Evolutionary conservation across 2,329 filamentous ascomycete species (phyloP).

Genomic region (Malbranchea zuffiana): DNA sequence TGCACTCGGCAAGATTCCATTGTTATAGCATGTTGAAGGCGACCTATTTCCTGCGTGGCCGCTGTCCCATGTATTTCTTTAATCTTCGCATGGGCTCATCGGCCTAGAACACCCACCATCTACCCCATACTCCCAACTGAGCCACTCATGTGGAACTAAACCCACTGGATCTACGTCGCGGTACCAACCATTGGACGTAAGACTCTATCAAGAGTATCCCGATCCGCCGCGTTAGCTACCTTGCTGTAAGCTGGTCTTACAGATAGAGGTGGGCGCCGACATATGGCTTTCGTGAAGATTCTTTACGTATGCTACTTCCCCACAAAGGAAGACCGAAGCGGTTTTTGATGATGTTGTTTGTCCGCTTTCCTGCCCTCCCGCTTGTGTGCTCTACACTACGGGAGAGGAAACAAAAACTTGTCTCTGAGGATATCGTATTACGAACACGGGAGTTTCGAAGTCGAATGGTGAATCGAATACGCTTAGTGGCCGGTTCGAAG

Average conservation of each 20-base stretch:
- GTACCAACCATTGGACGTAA: conserved; percentile 42
- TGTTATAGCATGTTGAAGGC: background rate
- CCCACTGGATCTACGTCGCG: conserved; percentile 42
- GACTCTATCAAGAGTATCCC: conserved; percentile 32
- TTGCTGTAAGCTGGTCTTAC: conserved; percentile 43
- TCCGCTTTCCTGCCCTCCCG: conserved; percentile 53
- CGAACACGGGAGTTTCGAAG: conserved; percentile 54
- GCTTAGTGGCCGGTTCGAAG: conserved; percentile 5
- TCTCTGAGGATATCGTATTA: conserved; percentile 75
- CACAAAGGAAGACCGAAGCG: conserved; percentile 46
- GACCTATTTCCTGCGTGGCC: conserved; percentile 10
- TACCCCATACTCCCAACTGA: conserved; percentile 21
- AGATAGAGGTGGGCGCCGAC: conserved; percentile 47
- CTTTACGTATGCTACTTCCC: conserved; percentile 24
- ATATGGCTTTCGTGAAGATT: conserved; percentile 21
- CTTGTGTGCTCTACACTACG: conserved; percentile 18
- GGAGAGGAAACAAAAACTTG: conserved; percentile 91
- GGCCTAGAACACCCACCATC: conserved; percentile 31
- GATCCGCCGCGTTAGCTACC: conserved; percentile 59
- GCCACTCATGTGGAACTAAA: conserved; percentile 23
- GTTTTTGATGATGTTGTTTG: conserved; percentile 97
- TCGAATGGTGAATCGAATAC: conserved; percentile 21
- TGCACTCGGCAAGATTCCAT: no score
- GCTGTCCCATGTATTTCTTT: conserved; percentile 41
- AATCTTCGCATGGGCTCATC: conserved; percentile 28